Conservation (phyloP, 306 rosid species). For the Casuarina equisetifolia region DNA sequence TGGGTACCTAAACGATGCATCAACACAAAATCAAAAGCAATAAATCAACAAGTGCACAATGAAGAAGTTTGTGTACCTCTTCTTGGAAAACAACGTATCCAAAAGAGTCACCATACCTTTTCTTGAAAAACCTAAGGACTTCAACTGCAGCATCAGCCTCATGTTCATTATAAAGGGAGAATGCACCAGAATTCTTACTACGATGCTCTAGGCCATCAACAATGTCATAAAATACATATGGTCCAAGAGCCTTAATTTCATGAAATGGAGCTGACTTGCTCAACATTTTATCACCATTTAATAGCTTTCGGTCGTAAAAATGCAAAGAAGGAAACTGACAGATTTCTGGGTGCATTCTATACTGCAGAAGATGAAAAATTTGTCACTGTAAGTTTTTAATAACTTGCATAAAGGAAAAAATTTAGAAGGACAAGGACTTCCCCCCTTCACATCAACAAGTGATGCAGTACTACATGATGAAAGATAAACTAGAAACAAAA, state of each 20-base stretch:
- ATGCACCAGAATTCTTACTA: constrained; percentile 69
- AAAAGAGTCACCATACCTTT: constrained; percentile 44
- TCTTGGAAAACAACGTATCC: not conserved
- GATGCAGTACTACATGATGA: not conserved
- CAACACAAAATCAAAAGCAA: constrained; percentile 25
- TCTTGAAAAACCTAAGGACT: constrained; percentile 64
- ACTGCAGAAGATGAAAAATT: constrained; percentile 54
- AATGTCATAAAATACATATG: constrained; percentile 81
- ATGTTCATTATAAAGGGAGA: constrained; percentile 83
- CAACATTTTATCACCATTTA: constrained; percentile 72
- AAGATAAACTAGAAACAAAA: not conserved
- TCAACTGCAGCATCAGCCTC: constrained; percentile 94
- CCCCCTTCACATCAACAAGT: constrained; percentile 18
- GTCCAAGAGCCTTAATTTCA: constrained; percentile 71
- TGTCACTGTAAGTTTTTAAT: constrained; percentile 28
- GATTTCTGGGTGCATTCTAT: constrained; percentile 98
- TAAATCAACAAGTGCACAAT: constrained; percentile 13
- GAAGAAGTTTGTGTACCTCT: constrained; percentile 45
- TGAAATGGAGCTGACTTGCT: constrained; percentile 79
- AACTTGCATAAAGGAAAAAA: constrained; percentile 22
- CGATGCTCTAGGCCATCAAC: constrained; percentile 74
- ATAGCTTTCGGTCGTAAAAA: constrained; percentile 81
- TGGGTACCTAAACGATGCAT: constrained; percentile 58
- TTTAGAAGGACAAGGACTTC: constrained; percentile 13
- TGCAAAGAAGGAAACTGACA: constrained; percentile 88